Conservation (phyloP, 371 early-diverging fungal genomes). For the Fennellomyces sp. region DNA sequence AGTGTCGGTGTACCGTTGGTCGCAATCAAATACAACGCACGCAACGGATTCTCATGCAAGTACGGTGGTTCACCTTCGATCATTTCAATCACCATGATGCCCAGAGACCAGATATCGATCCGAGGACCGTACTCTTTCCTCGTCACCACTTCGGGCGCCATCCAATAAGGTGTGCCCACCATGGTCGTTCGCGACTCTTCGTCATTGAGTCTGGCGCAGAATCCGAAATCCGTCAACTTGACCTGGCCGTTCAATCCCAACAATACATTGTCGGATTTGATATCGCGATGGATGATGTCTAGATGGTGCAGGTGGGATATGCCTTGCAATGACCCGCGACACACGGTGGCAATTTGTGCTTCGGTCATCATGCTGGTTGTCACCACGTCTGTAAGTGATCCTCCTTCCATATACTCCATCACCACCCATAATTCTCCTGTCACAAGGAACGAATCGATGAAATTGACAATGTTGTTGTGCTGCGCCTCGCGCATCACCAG, state of each 20-base stretch:
- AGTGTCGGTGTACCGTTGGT: constrained; percentile 95
- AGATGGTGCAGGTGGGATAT: constrained; percentile 91
- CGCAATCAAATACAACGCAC: constrained; percentile 93
- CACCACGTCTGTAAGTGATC: constrained; percentile 92
- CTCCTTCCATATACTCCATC: constrained; percentile 99
- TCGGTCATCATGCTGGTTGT: constrained; percentile 94
- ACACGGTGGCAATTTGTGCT: constrained; percentile 94
- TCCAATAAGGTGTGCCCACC: constrained; percentile 94
- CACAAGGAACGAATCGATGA: constrained; percentile 89
- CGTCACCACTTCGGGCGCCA: constrained; percentile 97
- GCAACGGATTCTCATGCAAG: constrained; percentile 87
- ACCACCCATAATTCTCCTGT: constrained; percentile 92
- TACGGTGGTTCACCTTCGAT: constrained; percentile 97
- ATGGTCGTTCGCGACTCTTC: constrained; percentile 82
- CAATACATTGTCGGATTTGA: constrained; percentile 96
- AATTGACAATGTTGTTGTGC: constrained; percentile 97
- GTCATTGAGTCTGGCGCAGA: constrained; percentile 90
- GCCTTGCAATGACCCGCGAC: constrained; percentile 88
- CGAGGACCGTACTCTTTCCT: constrained; percentile 92
- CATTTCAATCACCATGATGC: constrained; percentile 96
- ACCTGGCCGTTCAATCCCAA: constrained; percentile 86
- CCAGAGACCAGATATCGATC: constrained; percentile 98
- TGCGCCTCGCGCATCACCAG: constrained; percentile 89
- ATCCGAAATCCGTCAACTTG: constrained; percentile 96
- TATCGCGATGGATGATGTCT: constrained; percentile 96